Base-by-base conservation (phyloP, 1,284 basidiomycete genomes). In the Porogramme epimiltina region DNA sequence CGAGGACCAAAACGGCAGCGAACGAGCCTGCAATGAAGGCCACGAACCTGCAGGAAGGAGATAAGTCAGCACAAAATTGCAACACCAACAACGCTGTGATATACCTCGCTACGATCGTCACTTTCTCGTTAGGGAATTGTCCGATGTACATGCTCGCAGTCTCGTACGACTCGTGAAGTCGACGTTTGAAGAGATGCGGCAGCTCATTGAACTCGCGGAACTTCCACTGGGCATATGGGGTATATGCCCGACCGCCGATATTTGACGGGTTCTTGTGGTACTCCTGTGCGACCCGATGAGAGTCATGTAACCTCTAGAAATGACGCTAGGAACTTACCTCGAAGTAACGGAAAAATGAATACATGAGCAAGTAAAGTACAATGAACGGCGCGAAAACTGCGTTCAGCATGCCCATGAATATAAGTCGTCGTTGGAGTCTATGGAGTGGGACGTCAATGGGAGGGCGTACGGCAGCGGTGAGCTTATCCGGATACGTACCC, bases 341-440 rank as follows among this genome's bases (percentile, higher is more conserved):
- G 62, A 99, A 99, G 71, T 99, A 99, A 15, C 95, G 91, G 79
- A 99, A 99, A 81, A 99, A 99, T 1, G 95, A 98, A 70, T 97
- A 99, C 83, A 98, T 89, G 40, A 98, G 71, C 40, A 98, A 81
- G 71, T 98, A 99, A n/a, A 95, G 74, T 31, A 99, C 91, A 63
- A 99, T 98, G 73, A 98, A 96, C 0, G 97, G 97, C 1, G 93
- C 93, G 64, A 98, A 95, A 15, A 96, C 82, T 2, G 91, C 92
- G 63, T 99, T 99, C 53, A 98, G 71, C 45, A 96, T 83, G 16
- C 93, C 96, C 91, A 98, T 96, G 69, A 99, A 96, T 54, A 96
- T 85, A 67, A 99, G 91, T 0, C 97, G 83, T 50, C 91, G 79
- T 57, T 79, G 78, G 22, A 99, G 72, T 16, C 95, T 97, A 66